Percentiles rank a stretch among this genome's conserved stretches.
These are phyloP conservation scores for Kwoniella botswanensis DNA, from an alignment of 768 basidiomycete species.

Conservation along the genomic window DNA sequence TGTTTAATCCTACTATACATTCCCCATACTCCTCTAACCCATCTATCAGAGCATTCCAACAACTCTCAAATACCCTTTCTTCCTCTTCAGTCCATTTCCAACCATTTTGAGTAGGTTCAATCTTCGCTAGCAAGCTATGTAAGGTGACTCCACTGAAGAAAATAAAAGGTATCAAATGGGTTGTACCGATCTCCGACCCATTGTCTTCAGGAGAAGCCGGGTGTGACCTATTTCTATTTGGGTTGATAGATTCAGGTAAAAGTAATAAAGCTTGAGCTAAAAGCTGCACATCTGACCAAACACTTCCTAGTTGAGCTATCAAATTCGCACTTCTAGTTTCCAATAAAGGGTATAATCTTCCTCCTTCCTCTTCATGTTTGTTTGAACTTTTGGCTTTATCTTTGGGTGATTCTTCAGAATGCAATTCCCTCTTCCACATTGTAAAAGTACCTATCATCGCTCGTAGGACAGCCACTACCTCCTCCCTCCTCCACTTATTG, in stretches of 20 bases:
- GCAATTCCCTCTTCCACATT: conserved; percentile 27
- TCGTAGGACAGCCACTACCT: conserved; percentile 41
- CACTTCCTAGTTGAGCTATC: conserved; percentile 42
- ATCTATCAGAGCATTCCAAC: conserved; percentile 37
- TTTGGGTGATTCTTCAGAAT: background rate
- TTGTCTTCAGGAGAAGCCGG: background rate
- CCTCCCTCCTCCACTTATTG: conserved; percentile 31
- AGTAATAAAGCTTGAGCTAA: conserved; percentile 54
- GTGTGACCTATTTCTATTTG: background rate
- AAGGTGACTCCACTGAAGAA: conserved; percentile 40
- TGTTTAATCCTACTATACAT: conserved; percentile 15
- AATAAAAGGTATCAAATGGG: conserved; percentile 41
- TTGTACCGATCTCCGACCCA: conserved; percentile 12
- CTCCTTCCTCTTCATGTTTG: conserved; percentile 1
- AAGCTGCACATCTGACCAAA: conserved; percentile 34
- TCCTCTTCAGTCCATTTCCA: conserved; percentile 35
- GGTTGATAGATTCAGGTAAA: conserved; percentile 22
- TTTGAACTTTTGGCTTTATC: conserved; percentile 1
- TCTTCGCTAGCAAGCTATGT: conserved; percentile 29
- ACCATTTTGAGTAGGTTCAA: conserved; percentile 25
- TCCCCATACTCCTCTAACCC: conserved; percentile 17
- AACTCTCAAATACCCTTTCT: conserved; percentile 20
- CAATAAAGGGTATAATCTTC: conserved; percentile 33
- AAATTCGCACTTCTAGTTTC: conserved; percentile 45
- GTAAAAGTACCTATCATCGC: conserved; percentile 30